Base-by-base conservation (phyloP, 2,329 filamentous ascomycete genomes). In the Thelonectria discophora region DNA sequence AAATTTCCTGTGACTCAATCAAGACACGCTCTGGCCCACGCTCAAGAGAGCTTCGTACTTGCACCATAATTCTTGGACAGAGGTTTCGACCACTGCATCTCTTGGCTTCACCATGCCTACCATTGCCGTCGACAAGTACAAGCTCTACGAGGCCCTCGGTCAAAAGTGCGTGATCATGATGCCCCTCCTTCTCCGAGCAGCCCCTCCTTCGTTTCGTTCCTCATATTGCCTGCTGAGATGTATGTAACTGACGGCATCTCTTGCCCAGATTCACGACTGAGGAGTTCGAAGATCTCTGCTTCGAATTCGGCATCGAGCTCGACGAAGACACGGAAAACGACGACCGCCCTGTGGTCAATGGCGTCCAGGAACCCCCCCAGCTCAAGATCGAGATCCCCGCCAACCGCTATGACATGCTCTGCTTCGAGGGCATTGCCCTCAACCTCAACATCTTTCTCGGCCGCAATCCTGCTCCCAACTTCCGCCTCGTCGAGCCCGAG, bases 321-420 rank as follows among this genome's bases (percentile, higher is more conserved):
- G 95, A 99, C 81, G 94, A 98, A 82, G 95, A 99, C 78, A 95
- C 92, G 51, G 90, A 92, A 69, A 84, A 92, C 72, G 84, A 87
- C 60, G 88, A 92, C 67, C 84, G 92, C 48, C 91, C 91, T 32
- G 81, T 90, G 60, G 85, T 91, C 72, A 85, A 93, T 80, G 90
- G 90, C 76, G 87, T 90, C 70, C 91, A 96, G 79, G 92, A 97
- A 80, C 88, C 92, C 53, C 90, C 95, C 58, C 92, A 98, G 80
- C 87, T 98, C 74, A 97, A 97, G 85, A 98, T 99, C 75, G 94
- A 98, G 79, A 97, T 98, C 73, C 93, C 94, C 65, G 94, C 95
- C 74, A 98, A 98, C 80, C 88, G 93, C 81, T 94, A 88, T 80
- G 88, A 98, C 74, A 93, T 98, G 89, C 88, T 99, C 58, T 98